Evolutionary conservation across 495 filamentous ascomycete genomes (phyloP).

Genomic region (Lasiosphaeriaceae sp.): DNA sequence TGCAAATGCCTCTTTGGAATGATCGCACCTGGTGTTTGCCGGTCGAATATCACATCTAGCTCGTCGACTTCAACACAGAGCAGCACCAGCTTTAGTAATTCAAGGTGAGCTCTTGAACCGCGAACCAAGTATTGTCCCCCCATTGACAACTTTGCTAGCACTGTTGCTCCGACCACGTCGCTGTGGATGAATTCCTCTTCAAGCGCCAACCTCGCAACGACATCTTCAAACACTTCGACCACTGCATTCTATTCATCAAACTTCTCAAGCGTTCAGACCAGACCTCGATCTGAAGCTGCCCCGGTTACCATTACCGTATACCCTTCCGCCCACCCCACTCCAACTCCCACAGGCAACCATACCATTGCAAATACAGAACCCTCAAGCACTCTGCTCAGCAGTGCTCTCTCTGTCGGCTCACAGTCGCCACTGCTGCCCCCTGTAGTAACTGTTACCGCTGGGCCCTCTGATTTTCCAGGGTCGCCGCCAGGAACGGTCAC

Average conservation of each 20-base stretch:
- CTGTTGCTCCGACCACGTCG: slow-evolving; percentile 3
- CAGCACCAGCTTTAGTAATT: slow-evolving; percentile 12
- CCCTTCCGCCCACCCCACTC: slow-evolving; percentile 5
- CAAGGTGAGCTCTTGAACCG: slow-evolving; percentile 13
- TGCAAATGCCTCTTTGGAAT: slow-evolving; percentile 36
- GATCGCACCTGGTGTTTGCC: slow-evolving; percentile 25
- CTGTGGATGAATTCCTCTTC: slow-evolving; percentile 12
- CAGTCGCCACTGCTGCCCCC: not conserved
- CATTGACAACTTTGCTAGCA: not conserved
- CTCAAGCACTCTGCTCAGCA: not conserved
- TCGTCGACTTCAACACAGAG: slow-evolving; percentile 10
- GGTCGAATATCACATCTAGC: slow-evolving; percentile 15
- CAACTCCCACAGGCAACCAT: not conserved
- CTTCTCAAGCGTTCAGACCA: not conserved
- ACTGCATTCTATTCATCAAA: slow-evolving; percentile 1
- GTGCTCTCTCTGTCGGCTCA: not conserved
- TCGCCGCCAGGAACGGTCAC: slow-evolving; percentile 7
- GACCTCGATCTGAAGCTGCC: not conserved
- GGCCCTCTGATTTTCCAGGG: not conserved
- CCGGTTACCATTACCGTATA: slow-evolving; percentile 17
- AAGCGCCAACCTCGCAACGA: slow-evolving; percentile 2
- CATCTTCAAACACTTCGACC: slow-evolving; percentile 8
- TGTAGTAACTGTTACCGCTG: slow-evolving; percentile 7
- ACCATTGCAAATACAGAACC: not conserved
- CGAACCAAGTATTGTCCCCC: not conserved